Evolutionary conservation across 805 yeast genomes (phyloP), one percentile per base, ranked within the genome.

Genomic region (Candida ascalaphidarum): DNA sequence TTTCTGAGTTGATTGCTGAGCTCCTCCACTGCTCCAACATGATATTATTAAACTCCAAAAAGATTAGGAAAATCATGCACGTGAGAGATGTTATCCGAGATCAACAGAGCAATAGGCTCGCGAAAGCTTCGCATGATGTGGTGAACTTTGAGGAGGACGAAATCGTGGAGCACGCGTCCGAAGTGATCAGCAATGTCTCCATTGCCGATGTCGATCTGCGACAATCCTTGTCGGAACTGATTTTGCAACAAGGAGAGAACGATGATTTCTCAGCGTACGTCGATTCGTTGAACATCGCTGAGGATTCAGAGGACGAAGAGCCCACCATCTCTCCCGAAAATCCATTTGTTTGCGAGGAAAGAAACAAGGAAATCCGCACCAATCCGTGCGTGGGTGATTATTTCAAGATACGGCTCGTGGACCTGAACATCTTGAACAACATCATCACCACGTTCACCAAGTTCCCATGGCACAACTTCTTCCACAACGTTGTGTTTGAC

Each of bases 401-500:
- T 38, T 73, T 88, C 46, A 92, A 92, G 52, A 81, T 85, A 27
- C 77, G 83, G 30, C 61, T 92, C 14, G 71, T 77, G 34, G 96
- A 92, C 46, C 76, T 74, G 50, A 68, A 70, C 20, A 74, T 85
- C 33, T 65, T 88, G 18, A 59, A 73, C 13, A 69, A 74, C 14
- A 77, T 88, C n/a, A 57, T 86, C 15, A 56, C 68, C 16, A 75
- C 81, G 68, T 84, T 92, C 46, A 77, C 88, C 53, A 61, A 69
- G 35, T 85, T 78, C 53, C 96, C 97, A 5, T 92, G 97, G 97
- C 92, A 92, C 52, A 92, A 92, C 49, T 92, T 92, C 48, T 71
- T 92, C 64, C 98, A 92, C 55, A 92, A 89, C 47, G 98, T 92
- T 33, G 95, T 92, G 7, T 92, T 89, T 64, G 99, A 92, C 56